Evolutionary conservation across 2,329 filamentous ascomycete species (phyloP), one percentile per base, ranked within the genome.

Genomic region (Pyrenochaeta sp.): DNA sequence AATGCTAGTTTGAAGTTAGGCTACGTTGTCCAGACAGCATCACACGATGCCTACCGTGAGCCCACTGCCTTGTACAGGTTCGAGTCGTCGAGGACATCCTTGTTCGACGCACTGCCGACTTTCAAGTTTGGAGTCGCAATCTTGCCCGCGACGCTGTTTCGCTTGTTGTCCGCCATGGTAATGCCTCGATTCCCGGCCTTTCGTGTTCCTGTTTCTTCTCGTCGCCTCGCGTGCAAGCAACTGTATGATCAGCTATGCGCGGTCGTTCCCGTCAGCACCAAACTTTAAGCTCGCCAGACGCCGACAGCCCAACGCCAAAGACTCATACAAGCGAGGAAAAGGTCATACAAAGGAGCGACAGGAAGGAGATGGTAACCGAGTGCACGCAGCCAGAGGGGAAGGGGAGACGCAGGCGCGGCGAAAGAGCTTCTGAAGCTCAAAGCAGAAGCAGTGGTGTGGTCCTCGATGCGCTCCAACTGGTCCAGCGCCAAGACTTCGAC

Each of bases 41-140:
- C 26, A 7, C 6, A n/a, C 13, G 9, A 17, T 4, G 17, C 80
- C 68, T 75, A 85, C 83, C 81, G 79, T 53, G 81, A 80, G 53
- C 84, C 84, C 64, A 86, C 79, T 35, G 80, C 80, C 68, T 80
- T 82, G 67, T 77, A 80, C 61, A 86, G 69, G 37, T 77, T 77
- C 43, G 77, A 77, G 42, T 84, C 78, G 31, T 79, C 72, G 54
- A 77, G 74, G 61, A 75, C 74, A 44, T 73, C 72, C 49, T 74
- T 70, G 49, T 61, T 64, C 44, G 69, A 61, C 46, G 63, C 72
- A 44, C 68, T 57, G 45, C 65, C 71, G 40, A 72, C 63, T 66
- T 79, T 80, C 36, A 63, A 41, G 48, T 60, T 60, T 15, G 78
- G 77, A 24, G 77, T 77, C 38, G 77, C 79, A 48, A 78, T 73